Evolutionary conservation across 805 yeast genomes (phyloP), one percentile per base, ranked within the genome.

Genomic region (Candida patagonica): DNA sequence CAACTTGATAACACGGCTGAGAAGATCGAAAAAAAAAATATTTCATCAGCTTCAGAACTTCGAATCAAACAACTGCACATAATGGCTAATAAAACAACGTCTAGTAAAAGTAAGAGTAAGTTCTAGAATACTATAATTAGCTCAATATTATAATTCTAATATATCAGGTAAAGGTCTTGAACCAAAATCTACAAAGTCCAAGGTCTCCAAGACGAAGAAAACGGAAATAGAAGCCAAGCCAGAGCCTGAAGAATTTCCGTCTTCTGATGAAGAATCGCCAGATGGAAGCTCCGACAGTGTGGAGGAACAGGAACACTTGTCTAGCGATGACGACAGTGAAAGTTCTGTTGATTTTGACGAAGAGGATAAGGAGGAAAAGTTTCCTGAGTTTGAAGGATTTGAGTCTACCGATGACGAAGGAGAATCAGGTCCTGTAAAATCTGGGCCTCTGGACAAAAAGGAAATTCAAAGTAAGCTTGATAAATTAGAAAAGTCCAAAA

Each of bases 351-450:
- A 42, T 5, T 24, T 32, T 10, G 29, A 37, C 15, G 44, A 41
- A 21, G 42, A 30, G 6, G 44, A 34, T 4, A 39, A 37, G 6
- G 35, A 15, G 23, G 47, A 45, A 20, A 40, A 40, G 7, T 9
- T 33, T 9, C 54, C 37, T 16, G 49, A 47, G 16, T 44, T 44
- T 27, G 46, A 45, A 8, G 58, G 50, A 6, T 50, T 50, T 26
- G 55, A 44, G 21, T 47, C 52, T 36, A 50, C 53, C 2, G 55
- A 50, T 38, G 59, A 52, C 20, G 57, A 49, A 24, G 33, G 15
- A 30, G 37, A 33, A n/a, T 6, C 13, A 2, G 9, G 16, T 9
- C 6, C 9, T 6, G 3, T 16, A 37, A 19, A 36, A 27, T 43
- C 26, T 24, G 31, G 19, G 40, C 17, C 34, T 30, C 6, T 43